Conservation (phyloP, 2,329 filamentous ascomycete species). For the Botrytis aclada region DNA sequence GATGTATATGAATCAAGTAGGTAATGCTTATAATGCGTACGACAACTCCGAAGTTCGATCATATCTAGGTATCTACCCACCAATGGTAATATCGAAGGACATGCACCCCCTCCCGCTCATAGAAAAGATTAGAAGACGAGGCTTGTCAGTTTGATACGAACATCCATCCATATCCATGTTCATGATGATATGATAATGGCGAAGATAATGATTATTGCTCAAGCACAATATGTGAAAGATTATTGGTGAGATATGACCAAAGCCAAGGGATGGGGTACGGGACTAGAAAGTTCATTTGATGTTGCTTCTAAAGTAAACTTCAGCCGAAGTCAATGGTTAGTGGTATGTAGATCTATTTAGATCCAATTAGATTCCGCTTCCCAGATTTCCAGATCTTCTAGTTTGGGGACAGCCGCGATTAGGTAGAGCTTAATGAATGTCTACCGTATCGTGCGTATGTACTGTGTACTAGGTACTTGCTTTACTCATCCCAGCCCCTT, state of each 20-base stretch:
- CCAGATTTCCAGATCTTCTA: not conserved
- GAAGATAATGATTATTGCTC: conserved; percentile 2
- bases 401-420: not conserved
- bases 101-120: not conserved
- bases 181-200: not conserved
- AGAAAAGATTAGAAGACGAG: not conserved
- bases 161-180: not conserved
- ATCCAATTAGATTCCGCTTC: not conserved
- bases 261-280: conserved; percentile 4
- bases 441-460: not conserved
- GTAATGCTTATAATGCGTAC: not conserved
- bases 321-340: not conserved
- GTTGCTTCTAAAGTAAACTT: conserved; percentile 6
- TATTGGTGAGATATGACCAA: conserved; percentile 6
- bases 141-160: not conserved
- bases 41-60: not conserved
- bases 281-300: conserved; percentile 3
- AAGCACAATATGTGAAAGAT: not conserved
- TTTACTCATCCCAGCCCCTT: not conserved
- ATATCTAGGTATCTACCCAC: not conserved
- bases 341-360: conserved; percentile 4
- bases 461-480: not conserved
- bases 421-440: not conserved
- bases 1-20: not conserved
- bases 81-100: conserved; percentile 3